phyloP scores from a whole-genome alignment of 257 asterid species.

The Solanum megistacrolobum region DNA sequence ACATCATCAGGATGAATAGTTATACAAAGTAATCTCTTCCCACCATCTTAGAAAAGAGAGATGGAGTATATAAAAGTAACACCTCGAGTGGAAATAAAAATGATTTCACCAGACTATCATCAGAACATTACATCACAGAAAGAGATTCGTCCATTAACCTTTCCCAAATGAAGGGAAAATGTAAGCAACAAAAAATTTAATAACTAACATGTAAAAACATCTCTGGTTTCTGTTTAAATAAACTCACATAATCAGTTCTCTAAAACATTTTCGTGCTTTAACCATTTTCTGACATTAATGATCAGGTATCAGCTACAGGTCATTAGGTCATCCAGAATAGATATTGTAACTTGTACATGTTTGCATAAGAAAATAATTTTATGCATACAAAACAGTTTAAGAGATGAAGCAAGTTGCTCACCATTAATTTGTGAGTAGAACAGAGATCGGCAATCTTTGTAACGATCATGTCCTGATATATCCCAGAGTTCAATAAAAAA shows the following conservation, averaged over 20 bases:
- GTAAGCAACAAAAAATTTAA: neutral
- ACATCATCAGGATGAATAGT: neutral
- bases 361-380: neutral
- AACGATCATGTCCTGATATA: conserved; percentile 91
- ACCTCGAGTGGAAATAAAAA: neutral
- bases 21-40: neutral
- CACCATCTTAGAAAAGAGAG: neutral
- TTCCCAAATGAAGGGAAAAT: neutral
- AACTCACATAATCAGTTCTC: neutral
- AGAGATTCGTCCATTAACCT: neutral
- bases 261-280: neutral
- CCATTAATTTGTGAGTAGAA: conserved; percentile 96
- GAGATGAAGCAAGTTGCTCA: conserved; percentile 17
- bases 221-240: neutral
- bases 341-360: neutral
- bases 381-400: neutral
- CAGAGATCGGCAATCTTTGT: conserved; percentile 82
- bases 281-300: neutral
- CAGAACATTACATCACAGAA: neutral
- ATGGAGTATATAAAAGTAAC: neutral
- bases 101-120: neutral
- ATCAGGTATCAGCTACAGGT: neutral
- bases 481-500: conserved; percentile 96
- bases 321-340: neutral
- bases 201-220: neutral